Evolutionary conservation across 106 monocot species (phyloP), one percentile per base, ranked within the genome.

Genomic region (Xerophyta viscosa): DNA sequence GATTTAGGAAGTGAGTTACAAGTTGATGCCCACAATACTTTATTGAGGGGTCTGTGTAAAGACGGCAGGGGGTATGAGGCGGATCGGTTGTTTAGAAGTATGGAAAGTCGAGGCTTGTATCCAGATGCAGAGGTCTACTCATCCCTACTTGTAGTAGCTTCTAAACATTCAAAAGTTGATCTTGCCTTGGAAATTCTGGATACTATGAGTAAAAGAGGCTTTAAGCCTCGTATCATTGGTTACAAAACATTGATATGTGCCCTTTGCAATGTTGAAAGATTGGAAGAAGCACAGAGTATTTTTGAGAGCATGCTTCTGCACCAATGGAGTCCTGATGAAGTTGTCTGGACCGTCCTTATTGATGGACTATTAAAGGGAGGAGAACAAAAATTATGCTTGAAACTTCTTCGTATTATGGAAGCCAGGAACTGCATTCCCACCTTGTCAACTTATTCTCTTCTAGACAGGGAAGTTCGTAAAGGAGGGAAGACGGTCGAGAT

Each of bases 301-400:
- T 92, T 92, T 63, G 71, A 69, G 26, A 62, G 50, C 52, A 71
- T 92, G 73, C 79, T 83, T 58, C 46, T 24, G 9, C 62, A 65
- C 30, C 37, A 72, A 14, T 92, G 78, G 82, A 87, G 62, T 82
- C 77, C 92, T 58, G 92, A 92, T 71, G 87, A 92, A 58, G 63
- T 92, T 52, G 83, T 73, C n/a, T 87, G 87, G 92, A 83, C 87
- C 39, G 54, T 92, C 36, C 68, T 92, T 22, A 77, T 92, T 50
- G 92, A 92, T 80, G 86, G 87, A 62, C 60, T 92, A 43, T 24
- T 75, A 28, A 87, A 67, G 56, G 66, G 52, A 44, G 77, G 92
- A 20, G 52, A 68, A 50, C 20, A 25, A 23, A 66, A 77, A 30
- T 60, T 83, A 33, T 87, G 87, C 52, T 60, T 63, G 48, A 64